Base-by-base conservation (phyloP, 208 protist genomes). In the Crithidia mellificae region DNA sequence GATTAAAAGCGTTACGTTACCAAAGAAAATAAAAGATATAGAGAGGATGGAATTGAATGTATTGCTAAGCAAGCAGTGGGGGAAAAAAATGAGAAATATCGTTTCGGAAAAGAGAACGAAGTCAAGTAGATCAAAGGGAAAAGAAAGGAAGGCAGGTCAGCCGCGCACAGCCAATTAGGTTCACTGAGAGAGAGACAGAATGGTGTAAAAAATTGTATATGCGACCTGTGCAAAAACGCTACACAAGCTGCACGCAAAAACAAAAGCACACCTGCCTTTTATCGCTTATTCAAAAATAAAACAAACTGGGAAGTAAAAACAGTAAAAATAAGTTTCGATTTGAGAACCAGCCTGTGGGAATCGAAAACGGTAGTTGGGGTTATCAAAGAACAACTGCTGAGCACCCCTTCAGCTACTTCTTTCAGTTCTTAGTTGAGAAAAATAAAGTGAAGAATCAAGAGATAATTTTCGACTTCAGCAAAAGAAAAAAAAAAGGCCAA, bases 81-180 rank as follows among this genome's bases (percentile, higher is more conserved):
- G n/a, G n/a, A 57, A 54, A 6, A 50, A 27, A 56, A 32, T 27
- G 46, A 39, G 34, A 52, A 53, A 34, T 24, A 65, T 29, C 22
- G 47, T 51, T 51, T 51, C 24, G 19, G 7, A 30, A 51, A 51
- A 29, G 47, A 51, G n/a, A 22, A 14, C 19, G 19, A 51, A n/a
- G n/a, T n/a, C n/a, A n/a, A n/a, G n/a, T n/a, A n/a, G n/a, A n/a
- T n/a, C n/a, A n/a, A n/a, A n/a, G n/a, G n/a, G n/a, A n/a, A n/a
- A 24, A 29, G 7, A 30, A 51, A 51, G 14, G 17, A n/a, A 6
- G 17, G 14, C 41, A 46, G 41, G 41, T 46, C 4, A 38, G 14
- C 52, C 34, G 20, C 49, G 27, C 27, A 11, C 27, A 25, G 49
- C 14, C 27, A 4, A 25, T 14, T 34, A 20, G 25, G 25, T 54